phyloP scores from a whole-genome alignment of 1,284 basidiomycete genomes.

The Agaricales sp. region DNA sequence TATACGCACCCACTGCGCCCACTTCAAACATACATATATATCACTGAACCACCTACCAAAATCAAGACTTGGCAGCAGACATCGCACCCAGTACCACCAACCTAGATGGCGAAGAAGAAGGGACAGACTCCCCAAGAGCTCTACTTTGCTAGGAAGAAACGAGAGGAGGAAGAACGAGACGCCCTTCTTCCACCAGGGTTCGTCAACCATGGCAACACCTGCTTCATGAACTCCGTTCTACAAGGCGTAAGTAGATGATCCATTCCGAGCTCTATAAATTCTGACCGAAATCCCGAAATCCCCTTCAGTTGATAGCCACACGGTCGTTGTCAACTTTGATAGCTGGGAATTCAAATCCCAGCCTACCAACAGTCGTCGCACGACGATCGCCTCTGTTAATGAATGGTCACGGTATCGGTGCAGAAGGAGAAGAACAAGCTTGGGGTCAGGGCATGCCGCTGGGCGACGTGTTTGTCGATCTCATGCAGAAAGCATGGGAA shows the following conservation, averaged over 20 bases:
- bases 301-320: conserved; percentile 51
- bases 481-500: conserved; percentile 52
- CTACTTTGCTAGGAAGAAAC: conserved; percentile 43
- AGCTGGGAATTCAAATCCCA: conserved; percentile 36
- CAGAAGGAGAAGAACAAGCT: conserved; percentile 31
- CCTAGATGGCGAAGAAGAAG: conserved; percentile 47
- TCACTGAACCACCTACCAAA: too few species aligned
- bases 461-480: conserved; percentile 47
- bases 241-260: conserved; percentile 34
- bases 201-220: conserved; percentile 75
- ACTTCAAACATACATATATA: too few species aligned
- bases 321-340: conserved; percentile 49
- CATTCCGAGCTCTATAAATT: conserved; percentile 92
- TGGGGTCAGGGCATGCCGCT: conserved; percentile 53
- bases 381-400: conserved; percentile 54
- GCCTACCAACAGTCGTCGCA: conserved; percentile 26
- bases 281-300: too few species aligned
- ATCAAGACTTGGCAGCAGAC: too few species aligned
- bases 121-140: conserved; percentile 50
- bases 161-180: conserved; percentile 49
- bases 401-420: conserved; percentile 47
- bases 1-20: too few species aligned
- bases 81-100: too few species aligned
- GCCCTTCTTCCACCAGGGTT: conserved; percentile 65
- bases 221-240: conserved; percentile 71